Percentiles rank a stretch among this genome's conserved stretches.
Evolutionary conservation across 768 basidiomycete genomes (phyloP).

Genomic region (Termitomyces bulborhizus): DNA sequence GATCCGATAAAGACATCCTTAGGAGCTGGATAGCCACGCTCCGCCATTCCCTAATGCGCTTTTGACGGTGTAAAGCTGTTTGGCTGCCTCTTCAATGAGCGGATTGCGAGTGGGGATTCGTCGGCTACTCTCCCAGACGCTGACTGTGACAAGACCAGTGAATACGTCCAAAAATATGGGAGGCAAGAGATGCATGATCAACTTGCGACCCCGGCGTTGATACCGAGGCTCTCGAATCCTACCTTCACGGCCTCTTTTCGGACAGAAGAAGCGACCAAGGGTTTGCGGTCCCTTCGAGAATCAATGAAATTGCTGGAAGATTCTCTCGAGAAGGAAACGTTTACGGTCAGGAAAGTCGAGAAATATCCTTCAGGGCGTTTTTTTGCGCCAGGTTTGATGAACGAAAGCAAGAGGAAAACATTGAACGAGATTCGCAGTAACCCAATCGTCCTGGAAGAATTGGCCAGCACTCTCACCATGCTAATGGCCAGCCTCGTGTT

Average conservation of each 20-base stretch:
- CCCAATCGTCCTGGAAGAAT: conserved; percentile 28
- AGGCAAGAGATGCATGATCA: conserved; percentile 34
- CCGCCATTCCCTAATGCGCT: conserved; percentile 24
- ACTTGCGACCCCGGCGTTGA: conserved; percentile 24
- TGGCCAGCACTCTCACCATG: conserved; percentile 41
- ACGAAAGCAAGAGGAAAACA: conserved; percentile 32
- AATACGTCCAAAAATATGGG: conserved; percentile 25
- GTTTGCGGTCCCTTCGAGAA: conserved; percentile 23
- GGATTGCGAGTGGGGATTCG: conserved; percentile 37
- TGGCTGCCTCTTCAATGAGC: conserved; percentile 36
- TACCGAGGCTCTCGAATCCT: conserved; percentile 21
- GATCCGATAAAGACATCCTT: conserved; percentile 30
- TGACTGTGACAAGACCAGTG: conserved; percentile 3
- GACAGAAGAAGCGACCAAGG: conserved; percentile 22
- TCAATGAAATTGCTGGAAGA: conserved; percentile 22
- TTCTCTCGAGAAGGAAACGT: conserved; percentile 17
- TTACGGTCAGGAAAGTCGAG: conserved; percentile 22
- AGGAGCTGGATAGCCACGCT: conserved; percentile 31
- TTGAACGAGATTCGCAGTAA: conserved; percentile 37
- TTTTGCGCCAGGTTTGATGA: conserved; percentile 30
- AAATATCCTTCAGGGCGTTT: conserved; percentile 29
- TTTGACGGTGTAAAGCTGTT: conserved; percentile 37
- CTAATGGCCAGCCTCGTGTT: conserved; percentile 28
- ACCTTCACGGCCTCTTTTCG: conserved; percentile 33
- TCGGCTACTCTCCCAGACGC: conserved; percentile 18